Evolutionary conservation across 495 filamentous ascomycete species (phyloP), one percentile per base, ranked within the genome.

Genomic region (Penicillium turbatum): DNA sequence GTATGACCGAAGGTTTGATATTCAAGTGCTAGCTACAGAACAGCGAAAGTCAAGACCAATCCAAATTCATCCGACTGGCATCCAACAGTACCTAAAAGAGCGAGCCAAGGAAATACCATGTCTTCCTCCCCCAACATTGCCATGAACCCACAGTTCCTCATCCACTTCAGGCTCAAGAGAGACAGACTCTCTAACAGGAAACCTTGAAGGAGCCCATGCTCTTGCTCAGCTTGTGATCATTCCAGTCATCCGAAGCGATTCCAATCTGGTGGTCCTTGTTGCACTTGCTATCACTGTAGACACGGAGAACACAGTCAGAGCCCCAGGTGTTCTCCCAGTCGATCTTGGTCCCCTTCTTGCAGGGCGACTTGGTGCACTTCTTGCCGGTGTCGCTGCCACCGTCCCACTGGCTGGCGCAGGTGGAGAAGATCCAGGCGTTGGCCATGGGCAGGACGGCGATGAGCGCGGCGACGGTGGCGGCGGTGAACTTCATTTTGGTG

Each of bases 341-440:
- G 34, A 56, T 56, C 1, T 24, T 44, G 13, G 24, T 30, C 30
- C 53, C 53, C 1, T 21, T 13, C 15, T 41, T 49, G 46, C 32
- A 36, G 39, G 53, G 13, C 12, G 53, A 27, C 39, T 44, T 45
- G 27, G 53, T 56, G 40, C 53, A 56, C 39, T 32, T 10, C 11
- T 41, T 39, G 53, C 51, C 51, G 46, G 44, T n/a, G 7, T 56
- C 46, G 47, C n/a, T n/a, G n/a, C n/a, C n/a, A n/a, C 53, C 21
- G 31, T 51, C 53, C 53, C 53, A 56, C 37, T 56, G 53, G 11
- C 40, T 39, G 31, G 38, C 40, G 46, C 46, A 27, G 40, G 32
- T 56, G 39, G 47, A 36, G 47, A 56, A 56, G 53, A 56, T 56
- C 53, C 53, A 56, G 47, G 53, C 53, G 32, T 56, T 56, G 39